Percentiles rank a stretch among this genome's conserved stretches.
Evolutionary conservation across 140 eudicot genomes (phyloP).

Genomic region (Flaveria floridana): DNA sequence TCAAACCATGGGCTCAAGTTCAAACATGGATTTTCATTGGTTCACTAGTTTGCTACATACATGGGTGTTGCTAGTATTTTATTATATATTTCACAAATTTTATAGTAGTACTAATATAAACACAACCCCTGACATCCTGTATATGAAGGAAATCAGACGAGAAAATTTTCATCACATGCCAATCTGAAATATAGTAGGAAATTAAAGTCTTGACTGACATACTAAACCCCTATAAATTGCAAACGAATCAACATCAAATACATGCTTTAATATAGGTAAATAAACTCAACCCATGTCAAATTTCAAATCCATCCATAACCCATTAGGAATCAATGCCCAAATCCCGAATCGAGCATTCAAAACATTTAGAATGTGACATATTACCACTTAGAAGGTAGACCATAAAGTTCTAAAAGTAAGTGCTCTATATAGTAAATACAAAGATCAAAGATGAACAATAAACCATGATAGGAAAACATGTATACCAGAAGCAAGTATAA

Average conservation of each 20-base stretch:
- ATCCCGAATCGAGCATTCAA: background rate
- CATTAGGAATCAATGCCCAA: background rate
- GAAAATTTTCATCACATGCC: background rate
- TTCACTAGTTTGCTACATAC: background rate
- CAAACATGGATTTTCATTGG: background rate
- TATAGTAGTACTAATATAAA: background rate
- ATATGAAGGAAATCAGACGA: background rate
- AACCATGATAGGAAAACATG: background rate
- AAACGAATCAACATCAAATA: background rate
- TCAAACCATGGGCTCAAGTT: constrained; percentile 5
- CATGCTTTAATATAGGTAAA: too few species aligned
- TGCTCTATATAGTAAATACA: too few species aligned
- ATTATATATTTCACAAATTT: background rate
- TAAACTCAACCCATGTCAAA: background rate
- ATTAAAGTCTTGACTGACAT: background rate
- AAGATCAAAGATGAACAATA: background rate
- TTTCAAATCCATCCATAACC: background rate
- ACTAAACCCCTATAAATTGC: background rate
- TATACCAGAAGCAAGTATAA: background rate
- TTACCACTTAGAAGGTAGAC: too few species aligned
- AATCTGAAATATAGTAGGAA: background rate
- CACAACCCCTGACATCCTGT: background rate
- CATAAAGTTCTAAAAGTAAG: too few species aligned
- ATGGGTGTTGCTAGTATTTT: background rate
- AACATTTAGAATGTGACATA: background rate